Evolutionary conservation across 164 flowering plant species (phyloP).

Genomic region (Platanus orientalis): DNA sequence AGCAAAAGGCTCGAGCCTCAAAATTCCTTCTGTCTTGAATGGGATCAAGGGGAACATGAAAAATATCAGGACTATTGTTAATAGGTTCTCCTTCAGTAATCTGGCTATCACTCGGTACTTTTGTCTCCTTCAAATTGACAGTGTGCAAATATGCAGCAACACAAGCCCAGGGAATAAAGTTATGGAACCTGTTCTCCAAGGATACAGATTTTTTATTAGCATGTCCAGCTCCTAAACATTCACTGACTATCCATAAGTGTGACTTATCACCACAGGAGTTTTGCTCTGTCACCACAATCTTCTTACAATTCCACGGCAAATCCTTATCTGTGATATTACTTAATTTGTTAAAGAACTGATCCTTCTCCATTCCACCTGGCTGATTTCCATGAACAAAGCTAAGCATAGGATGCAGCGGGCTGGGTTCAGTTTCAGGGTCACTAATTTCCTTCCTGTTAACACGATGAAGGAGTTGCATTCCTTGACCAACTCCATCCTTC

Average conservation of each 20-base stretch:
- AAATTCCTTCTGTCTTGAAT: conserved; percentile 34
- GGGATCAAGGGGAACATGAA: conserved; percentile 33
- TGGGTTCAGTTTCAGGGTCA: conserved; percentile 46
- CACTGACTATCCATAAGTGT: conserved; percentile 79
- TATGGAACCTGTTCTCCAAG: conserved; percentile 39
- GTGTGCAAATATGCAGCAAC: conserved; percentile 76
- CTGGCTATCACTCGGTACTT: conserved; percentile 21
- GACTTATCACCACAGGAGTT: conserved; percentile 36
- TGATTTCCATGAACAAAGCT: conserved; percentile 40
- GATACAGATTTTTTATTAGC: conserved; percentile 28
- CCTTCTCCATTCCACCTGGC: conserved; percentile 44
- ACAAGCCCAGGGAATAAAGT: conserved; percentile 83
- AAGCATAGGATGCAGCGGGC: conserved; percentile 38
- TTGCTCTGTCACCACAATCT: conserved; percentile 65
- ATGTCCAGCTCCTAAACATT: conserved; percentile 58
- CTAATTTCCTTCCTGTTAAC: conserved; percentile 36
- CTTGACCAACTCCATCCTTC: conserved; percentile 66
- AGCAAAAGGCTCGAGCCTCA: conserved; percentile 96
- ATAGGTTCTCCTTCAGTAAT: conserved; percentile 19
- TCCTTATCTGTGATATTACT: conserved; percentile 39
- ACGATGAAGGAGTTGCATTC: conserved; percentile 77
- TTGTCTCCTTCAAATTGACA: conserved; percentile 24
- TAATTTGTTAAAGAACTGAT: conserved; percentile 57
- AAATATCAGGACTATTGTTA: conserved; percentile 21
- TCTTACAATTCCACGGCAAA: conserved; percentile 68